Evolutionary conservation across 139 green algal genomes (phyloP), one percentile per base, ranked within the genome.

Genomic region (Picochlorum sp.): DNA sequence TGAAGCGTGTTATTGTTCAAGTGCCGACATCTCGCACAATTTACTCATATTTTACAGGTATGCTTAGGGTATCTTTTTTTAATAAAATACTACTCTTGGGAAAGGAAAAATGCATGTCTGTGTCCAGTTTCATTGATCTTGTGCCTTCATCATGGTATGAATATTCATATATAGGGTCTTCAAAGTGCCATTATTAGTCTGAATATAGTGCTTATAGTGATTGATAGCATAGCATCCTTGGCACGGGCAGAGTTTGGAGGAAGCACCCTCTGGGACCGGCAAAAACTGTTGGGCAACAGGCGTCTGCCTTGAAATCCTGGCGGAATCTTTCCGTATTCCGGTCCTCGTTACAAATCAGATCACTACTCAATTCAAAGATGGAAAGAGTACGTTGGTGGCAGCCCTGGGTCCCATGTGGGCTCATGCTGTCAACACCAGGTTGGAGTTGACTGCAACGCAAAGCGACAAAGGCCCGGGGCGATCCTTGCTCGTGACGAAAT

Each of bases 361-460:
- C 9, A 51, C 38, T 15, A 85, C 80, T 14, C 62, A 71, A 66
- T 68, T 80, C 16, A 24, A 55, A 6, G 61, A 65, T 67, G 49
- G 56, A 49, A 61, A 57, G 15, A 51, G 24, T 14, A 44, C 65
- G n/a, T 37, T 94, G 47, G 81, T 78, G 8, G 87, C 90, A 9
- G 90, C 90, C n/a, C 72, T 97, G 16, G 90, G 90, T 45, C 83
- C 86, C 45, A 86, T 92, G 61, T 97, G 90, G 90, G 86, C 90
- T 7, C 90, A 97, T 71, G 81, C 75, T 24, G 87, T 97, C 34
- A 97, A 97, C 71, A 87, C 87, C n/a, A 73, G 90, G 1, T 66
- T 97, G 15, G 74, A 90, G 20, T 67, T 96, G 49, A 79, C 90
- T 71, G 38, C 70, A 21, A 14, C 67, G 28, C 61, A 61, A 4